Base-by-base conservation (phyloP, 768 basidiomycete species). In the Mrakia gelida region DNA sequence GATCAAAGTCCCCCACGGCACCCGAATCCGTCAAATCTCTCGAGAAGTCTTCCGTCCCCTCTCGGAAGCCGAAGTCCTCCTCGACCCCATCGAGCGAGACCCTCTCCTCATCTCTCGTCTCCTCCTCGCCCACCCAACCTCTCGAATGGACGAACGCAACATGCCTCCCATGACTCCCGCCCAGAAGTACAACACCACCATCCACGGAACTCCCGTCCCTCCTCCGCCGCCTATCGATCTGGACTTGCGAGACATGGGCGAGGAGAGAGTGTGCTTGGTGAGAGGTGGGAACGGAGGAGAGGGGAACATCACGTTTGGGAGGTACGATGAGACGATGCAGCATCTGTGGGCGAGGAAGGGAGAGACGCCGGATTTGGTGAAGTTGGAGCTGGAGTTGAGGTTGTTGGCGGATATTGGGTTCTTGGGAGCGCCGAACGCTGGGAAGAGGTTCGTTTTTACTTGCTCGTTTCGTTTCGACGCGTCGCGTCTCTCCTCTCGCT, bases 381-480 rank as follows among this genome's bases (percentile, higher is more conserved):
- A 91, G 0, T 88, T 98, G n/a, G 88, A 90, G 28, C 87, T 99
- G 21, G 96, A 97, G 84, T 91, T 99, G 79, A 98, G 98, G 84
- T 88, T 96, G 9, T 87, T 95, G 4, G 94, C 96, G 3, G 96
- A 99, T 83, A 87, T 98, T n/a, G 97, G 94, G 0, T 86, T 99
- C 28, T 95, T 99, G 2, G 97, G 97, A 0, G 90, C 97, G 86
- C 97, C 97, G 10, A 99, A 98, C 81, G 94, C 92, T 0, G 96
- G 86, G n/a, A 86, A 86, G 78, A 82, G 82, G 82, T 82, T 71
- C n/a, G 78, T 61, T n/a, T 8, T 71, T 18, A 0, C 3, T 21
- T 70, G 8, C 28, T 49, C 15, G 61, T n/a, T 41, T 30, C 28
- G 26, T 56, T 26, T 32, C 1, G 41, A 72, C 21, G 15, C 61